Base-by-base conservation (phyloP, 257 asterid species). In the Solanum phureja region DNA sequence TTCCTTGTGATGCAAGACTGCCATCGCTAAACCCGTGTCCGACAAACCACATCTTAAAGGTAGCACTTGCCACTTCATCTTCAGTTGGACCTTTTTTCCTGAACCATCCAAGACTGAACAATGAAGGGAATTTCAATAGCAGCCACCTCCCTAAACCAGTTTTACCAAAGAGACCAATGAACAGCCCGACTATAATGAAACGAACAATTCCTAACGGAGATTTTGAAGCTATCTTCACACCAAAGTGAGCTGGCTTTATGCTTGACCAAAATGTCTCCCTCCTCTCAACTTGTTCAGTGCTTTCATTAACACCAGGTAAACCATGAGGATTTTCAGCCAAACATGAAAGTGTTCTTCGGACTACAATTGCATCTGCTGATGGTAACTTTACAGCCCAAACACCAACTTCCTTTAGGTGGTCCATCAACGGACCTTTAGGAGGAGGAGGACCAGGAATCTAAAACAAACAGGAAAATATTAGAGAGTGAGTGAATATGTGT, bases 391-490 rank as follows among this genome's bases (percentile, higher is more conserved):
- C 79, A 12, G 94, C 96, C 99, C 98, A 94, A 40, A 94, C 93
- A 37, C 90, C 94, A 38, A 95, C 89, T 89, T 94, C 75, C 88
- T 92, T 95, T 86, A 93, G 96, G 92, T 94, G 97, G 87, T 95
- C 94, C 27, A 94, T 42, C 83, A 88, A 66, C 4, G 94, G 86
- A 60, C 95, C 97, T 84, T 94, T 94, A 6, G 91, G 87, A 7
- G 98, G 95, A n/a, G 83, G 85, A 60, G 97, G 94, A 56, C 99
- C 98, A 33, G 95, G 97, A 93, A 96, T 94, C 98, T 96, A 92
- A 85, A 90, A 72, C 10, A 42, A 56, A 33, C 68, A 87, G 60
- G 23, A 84, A 88, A 69, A 56, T 6, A 5, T 71, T 42, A 64
- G 34, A 84, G n/a, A 19, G 52, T 8, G 79, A 60, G 11, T n/a